Conservation (phyloP, 176 grass and related monocot genomes). For the maize (Zea mays) region Zm-B73-REFERENCE-NAM-5.0 NC_050097.1:166025501-166026000, state of each 20-base stretch:
- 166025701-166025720: conserved; percentile 33
- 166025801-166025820: conserved; percentile 68
- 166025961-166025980: background rate
- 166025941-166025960: background rate
- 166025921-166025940: background rate
- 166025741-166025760: conserved; percentile 31
- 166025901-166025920: background rate
- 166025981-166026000: background rate
- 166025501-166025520: background rate
- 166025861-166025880: conserved; percentile 47
- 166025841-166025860: conserved; percentile 73
- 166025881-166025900: conserved; percentile 28
- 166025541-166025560: conserved; percentile 1
- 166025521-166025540: conserved; percentile 23
- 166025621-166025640: background rate
- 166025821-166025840: conserved; percentile 75
- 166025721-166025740: conserved; percentile 2
- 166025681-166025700: conserved; percentile 19
- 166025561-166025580: background rate
- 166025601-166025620: conserved; percentile 12
- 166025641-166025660: background rate
- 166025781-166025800: conserved; percentile 92
- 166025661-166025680: background rate
- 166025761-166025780: conserved; percentile 62
- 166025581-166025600: conserved; percentile 2